Evolutionary conservation across 73 alveolate species (phyloP).

Genomic region (Blepharisma stoltei): DNA sequence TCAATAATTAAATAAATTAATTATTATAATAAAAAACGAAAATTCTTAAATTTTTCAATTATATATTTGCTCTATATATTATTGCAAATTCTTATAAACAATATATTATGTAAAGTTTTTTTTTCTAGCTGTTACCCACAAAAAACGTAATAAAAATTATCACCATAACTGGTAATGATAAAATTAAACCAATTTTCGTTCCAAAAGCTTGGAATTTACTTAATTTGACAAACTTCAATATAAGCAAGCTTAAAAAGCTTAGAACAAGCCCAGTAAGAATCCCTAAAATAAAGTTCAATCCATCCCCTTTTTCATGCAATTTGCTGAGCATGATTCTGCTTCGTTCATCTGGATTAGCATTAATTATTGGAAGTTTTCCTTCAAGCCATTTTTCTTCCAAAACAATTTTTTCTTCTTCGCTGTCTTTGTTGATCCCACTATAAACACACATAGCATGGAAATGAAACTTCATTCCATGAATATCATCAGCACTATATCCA

Average conservation of each 20-base stretch:
- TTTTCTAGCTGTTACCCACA: too few species aligned
- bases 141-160: too few species aligned
- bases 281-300: background rate
- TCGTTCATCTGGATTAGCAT: slow-evolving; percentile 10
- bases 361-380: slow-evolving; percentile 1
- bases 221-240: background rate
- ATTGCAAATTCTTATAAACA: too few species aligned
- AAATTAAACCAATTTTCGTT: too few species aligned
- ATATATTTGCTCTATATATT: too few species aligned
- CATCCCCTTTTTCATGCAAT: slow-evolving; percentile 3
- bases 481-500: slow-evolving; percentile 13
- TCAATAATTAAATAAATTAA: too few species aligned
- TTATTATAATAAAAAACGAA: too few species aligned
- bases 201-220: too few species aligned
- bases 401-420: background rate
- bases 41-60: too few species aligned
- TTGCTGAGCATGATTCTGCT: background rate
- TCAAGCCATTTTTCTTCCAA: slow-evolving; percentile 28
- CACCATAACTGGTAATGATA: too few species aligned
- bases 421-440: slow-evolving; percentile 5
- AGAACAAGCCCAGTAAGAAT: background rate
- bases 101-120: too few species aligned
- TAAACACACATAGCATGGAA: slow-evolving; percentile 27
- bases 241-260: background rate
- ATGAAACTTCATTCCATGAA: slow-evolving; percentile 13